phyloP scores from a whole-genome alignment of 2,329 filamentous ascomycete species.

The Hymenoscyphus occultus region DNA sequence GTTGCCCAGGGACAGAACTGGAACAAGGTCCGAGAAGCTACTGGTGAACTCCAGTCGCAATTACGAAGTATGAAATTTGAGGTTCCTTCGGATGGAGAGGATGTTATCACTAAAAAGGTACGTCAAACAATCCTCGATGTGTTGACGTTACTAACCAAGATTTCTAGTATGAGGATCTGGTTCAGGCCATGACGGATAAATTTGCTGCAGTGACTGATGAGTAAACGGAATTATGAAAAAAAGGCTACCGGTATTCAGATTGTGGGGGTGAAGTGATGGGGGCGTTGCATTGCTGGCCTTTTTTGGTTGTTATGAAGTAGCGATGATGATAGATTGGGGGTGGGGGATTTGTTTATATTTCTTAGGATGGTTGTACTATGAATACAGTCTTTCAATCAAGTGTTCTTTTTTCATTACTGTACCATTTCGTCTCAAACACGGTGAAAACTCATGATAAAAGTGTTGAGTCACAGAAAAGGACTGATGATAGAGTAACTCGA shows the following conservation, averaged over 20 bases:
- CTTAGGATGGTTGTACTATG: slow-evolving; percentile 2
- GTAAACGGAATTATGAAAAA: slow-evolving; percentile 46
- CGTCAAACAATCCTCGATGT: slow-evolving; percentile 30
- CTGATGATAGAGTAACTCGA: no score
- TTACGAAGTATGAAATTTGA: slow-evolving; percentile 97
- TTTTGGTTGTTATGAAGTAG: slow-evolving; percentile 9
- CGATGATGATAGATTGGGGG: slow-evolving; percentile 2
- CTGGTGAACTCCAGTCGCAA: slow-evolving; percentile 77
- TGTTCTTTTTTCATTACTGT: background rate
- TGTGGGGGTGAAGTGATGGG: background rate
- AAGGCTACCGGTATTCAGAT: background rate
- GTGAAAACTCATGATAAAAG: no score
- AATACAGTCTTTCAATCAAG: slow-evolving; percentile 5
- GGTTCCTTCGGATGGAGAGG: slow-evolving; percentile 80
- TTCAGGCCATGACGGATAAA: slow-evolving; percentile 93
- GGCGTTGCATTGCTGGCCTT: slow-evolving; percentile 8
- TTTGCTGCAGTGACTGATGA: slow-evolving; percentile 96
- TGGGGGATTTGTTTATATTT: slow-evolving; percentile 10
- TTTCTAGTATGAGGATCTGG: slow-evolving; percentile 79
- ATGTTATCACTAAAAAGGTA: slow-evolving; percentile 80
- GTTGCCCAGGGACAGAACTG: slow-evolving; percentile 87
- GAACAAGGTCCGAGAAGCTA: slow-evolving; percentile 89
- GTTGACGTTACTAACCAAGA: slow-evolving; percentile 16
- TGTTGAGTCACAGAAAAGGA: no score
- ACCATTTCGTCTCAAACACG: no score